phyloP scores from a whole-genome alignment of 495 filamentous ascomycete genomes.

The Melanomma pulvis-pyrius region DNA sequence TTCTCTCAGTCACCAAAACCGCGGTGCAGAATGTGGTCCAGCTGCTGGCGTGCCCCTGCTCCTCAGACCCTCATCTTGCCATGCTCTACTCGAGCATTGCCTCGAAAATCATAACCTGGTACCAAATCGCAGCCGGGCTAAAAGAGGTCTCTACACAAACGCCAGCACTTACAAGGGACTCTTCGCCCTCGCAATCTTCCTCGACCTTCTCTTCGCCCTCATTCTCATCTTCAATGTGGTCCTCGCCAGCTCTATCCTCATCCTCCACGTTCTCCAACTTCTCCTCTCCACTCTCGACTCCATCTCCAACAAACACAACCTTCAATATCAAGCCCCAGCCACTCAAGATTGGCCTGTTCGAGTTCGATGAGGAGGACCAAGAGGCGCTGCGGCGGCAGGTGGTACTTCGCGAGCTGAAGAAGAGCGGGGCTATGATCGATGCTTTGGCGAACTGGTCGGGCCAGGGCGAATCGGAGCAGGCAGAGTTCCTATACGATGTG shows the following conservation, averaged over 20 bases:
- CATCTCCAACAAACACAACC: slow-evolving; percentile 8
- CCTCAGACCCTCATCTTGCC: slow-evolving; percentile 33
- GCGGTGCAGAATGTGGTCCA: slow-evolving; percentile 28
- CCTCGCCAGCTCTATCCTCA: slow-evolving; percentile 6
- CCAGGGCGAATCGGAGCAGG: slow-evolving; percentile 13
- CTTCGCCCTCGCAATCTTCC: slow-evolving; percentile 4
- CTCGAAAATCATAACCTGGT: slow-evolving; percentile 37
- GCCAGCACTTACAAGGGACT: slow-evolving; percentile 8
- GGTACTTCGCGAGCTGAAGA: slow-evolving; percentile 35
- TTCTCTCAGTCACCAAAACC: slow-evolving; percentile 27
- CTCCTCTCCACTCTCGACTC: slow-evolving; percentile 22
- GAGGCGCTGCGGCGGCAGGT: slow-evolving; percentile 29
- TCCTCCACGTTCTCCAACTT: slow-evolving; percentile 14
- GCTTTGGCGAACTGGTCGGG: slow-evolving; percentile 23
- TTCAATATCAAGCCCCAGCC: slow-evolving; percentile 26
- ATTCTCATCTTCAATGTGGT: background rate
- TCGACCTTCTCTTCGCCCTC: slow-evolving; percentile 16
- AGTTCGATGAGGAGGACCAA: slow-evolving; percentile 37
- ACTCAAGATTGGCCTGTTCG: slow-evolving; percentile 33
- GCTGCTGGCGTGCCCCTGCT: slow-evolving; percentile 33
- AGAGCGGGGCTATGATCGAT: slow-evolving; percentile 30
- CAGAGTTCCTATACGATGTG: slow-evolving; percentile 28
- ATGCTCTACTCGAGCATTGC: slow-evolving; percentile 38
- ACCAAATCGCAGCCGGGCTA: slow-evolving; percentile 31
- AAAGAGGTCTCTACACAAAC: slow-evolving; percentile 18